phyloP scores from a whole-genome alignment of 2,329 filamentous ascomycete genomes.

The Septoria linicola region DNA sequence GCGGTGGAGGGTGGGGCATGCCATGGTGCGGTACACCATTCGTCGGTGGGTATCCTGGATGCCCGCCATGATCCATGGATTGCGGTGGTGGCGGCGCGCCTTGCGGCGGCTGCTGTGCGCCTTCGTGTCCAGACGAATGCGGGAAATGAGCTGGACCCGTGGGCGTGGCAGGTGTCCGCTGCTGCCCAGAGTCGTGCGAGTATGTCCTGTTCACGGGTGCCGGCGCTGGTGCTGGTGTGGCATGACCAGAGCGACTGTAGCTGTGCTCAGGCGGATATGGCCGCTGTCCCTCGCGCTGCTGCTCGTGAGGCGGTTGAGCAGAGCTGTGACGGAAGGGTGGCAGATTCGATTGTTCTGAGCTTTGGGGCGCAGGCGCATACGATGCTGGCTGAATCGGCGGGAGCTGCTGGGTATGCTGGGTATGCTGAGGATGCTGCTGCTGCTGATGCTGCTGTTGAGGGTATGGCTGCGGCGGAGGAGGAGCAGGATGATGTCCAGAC shows the following conservation, averaged over 20 bases:
- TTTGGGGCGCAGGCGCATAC: constrained; percentile 28
- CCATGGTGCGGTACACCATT: constrained; percentile 32
- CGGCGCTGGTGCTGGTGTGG: constrained; percentile 29
- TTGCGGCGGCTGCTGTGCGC: constrained; percentile 26
- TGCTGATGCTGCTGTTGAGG: constrained; percentile 14
- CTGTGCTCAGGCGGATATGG: constrained; percentile 34
- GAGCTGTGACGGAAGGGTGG: constrained; percentile 32
- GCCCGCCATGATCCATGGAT: constrained; percentile 34
- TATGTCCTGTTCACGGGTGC: constrained; percentile 36
- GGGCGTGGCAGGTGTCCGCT: constrained; percentile 39
- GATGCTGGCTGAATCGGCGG: constrained; percentile 31
- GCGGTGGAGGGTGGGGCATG: constrained; percentile 26
- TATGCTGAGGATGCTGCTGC: constrained; percentile 8
- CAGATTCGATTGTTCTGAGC: constrained; percentile 29
- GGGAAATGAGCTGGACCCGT: constrained; percentile 26
- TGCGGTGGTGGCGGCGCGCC: constrained; percentile 25
- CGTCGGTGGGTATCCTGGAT: constrained; percentile 34
- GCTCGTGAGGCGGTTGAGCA: constrained; percentile 29
- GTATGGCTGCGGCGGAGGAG: constrained; percentile 19
- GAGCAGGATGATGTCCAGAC: constrained; percentile 24
- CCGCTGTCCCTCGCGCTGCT: constrained; percentile 27
- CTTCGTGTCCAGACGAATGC: constrained; percentile 26
- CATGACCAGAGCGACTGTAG: constrained; percentile 38
- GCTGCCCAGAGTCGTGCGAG: constrained; percentile 36
- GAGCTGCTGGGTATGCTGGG: constrained; percentile 25